phyloP scores from a whole-genome alignment of 805 yeast genomes.

The Yamadazyma olivae region DNA sequence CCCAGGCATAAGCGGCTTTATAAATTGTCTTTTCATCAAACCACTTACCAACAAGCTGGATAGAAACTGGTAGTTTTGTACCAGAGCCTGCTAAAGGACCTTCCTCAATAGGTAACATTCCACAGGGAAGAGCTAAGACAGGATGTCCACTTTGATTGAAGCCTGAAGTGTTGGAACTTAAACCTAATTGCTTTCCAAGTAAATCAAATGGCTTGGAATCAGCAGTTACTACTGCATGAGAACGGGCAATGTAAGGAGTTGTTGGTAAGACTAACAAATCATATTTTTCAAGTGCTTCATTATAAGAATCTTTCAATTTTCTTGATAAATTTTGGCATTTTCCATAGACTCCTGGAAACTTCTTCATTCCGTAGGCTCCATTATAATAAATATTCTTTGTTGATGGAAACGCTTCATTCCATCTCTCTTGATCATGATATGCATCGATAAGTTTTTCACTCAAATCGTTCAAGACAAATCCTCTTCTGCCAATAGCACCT shows the following conservation, averaged over 20 bases:
- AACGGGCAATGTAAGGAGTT: slow-evolving; percentile 23
- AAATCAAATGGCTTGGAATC: slow-evolving; percentile 17
- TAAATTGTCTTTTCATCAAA: slow-evolving; percentile 28
- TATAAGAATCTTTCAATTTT: slow-evolving; percentile 28
- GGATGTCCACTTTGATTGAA: slow-evolving; percentile 38
- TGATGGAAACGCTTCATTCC: slow-evolving; percentile 14
- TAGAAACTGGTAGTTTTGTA: slow-evolving; percentile 30
- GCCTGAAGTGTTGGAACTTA: slow-evolving; percentile 32
- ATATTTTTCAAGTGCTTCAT: slow-evolving; percentile 22
- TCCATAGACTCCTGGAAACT: slow-evolving; percentile 29
- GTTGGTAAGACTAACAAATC: slow-evolving; percentile 35
- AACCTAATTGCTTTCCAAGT: slow-evolving; percentile 26
- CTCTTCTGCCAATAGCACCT: slow-evolving; percentile 17
- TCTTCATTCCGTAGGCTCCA: slow-evolving; percentile 26
- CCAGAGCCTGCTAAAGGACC: slow-evolving; percentile 17
- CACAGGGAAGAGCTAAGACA: slow-evolving; percentile 31
- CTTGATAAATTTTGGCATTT: slow-evolving; percentile 29
- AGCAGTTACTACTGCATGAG: slow-evolving; percentile 21
- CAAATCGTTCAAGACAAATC: slow-evolving; percentile 14
- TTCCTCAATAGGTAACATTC: slow-evolving; percentile 25
- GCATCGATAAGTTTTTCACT: slow-evolving; percentile 12
- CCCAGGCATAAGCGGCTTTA: slow-evolving; percentile 36
- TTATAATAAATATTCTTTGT: slow-evolving; percentile 23
- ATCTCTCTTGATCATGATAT: slow-evolving; percentile 11
- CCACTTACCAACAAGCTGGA: slow-evolving; percentile 31